Base-by-base conservation (phyloP, 495 filamentous ascomycete genomes). In the Penicillium simplicissimum region DNA sequence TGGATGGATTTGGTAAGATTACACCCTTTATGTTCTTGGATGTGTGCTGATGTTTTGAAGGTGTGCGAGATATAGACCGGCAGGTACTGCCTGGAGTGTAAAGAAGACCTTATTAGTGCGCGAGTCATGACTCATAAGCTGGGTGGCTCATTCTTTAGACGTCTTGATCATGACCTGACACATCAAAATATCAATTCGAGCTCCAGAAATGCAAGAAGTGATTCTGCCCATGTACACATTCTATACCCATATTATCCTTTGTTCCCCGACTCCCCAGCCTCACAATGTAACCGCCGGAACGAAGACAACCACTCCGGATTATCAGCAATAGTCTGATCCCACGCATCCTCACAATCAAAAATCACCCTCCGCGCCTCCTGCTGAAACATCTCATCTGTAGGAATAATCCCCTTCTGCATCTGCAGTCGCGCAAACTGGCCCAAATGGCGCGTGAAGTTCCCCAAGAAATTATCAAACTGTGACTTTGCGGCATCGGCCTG, bases 291-390 rank as follows among this genome's bases (percentile, higher is more conserved):
- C 17, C 31, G 55, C 67, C 86, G 85, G 74, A 88, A 87, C 40
- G 82, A 77, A 52, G 81, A 75, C 17, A 89, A 71, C 82, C 85
- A 86, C 13, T 73, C 70, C 1, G 71, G 71, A 60, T 88, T 81
- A 62, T 89, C 87, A 1, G 86, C 82, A 11, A 81, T 81, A 0
- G 86, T 89, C 60, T 88, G 85, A 57, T 88, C 84, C 84, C 85
- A 90, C 9, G 76, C 74, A 66, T 88, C 87, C 45, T 87, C 82
- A 43, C 71, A 77, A 36, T 84, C 82, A 67, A 83, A 88, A 52
- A 87, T 77, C 58, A 87, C 81, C 9, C 84, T 69, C 36, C 87
- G 76, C 2, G 82, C 83, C 55, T 86, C 66, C 4, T 59, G 51
- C 52, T 73, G 71, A 43, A 73, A 67, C 71, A 73, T 71, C 28